Conservation (phyloP, 2,329 filamentous ascomycete genomes). For the Pezicula carpinea region DNA sequence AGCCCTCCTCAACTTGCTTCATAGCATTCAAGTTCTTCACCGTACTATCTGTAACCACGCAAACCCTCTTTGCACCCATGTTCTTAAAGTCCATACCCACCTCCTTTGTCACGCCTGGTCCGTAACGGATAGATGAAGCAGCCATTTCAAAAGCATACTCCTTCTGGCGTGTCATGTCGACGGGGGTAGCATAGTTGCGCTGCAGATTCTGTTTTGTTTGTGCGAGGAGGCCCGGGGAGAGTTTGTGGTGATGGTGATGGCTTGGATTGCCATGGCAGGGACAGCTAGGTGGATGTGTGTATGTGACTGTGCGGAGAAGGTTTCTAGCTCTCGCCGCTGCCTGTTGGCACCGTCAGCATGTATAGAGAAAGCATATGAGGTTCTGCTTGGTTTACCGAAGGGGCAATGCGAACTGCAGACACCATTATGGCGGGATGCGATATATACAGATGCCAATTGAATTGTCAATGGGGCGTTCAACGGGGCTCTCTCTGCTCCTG, state of each 20-base stretch:
- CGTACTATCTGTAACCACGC: constrained; percentile 84
- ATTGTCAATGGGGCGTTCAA: too few species aligned
- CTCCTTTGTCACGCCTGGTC: constrained; percentile 87
- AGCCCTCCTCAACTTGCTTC: constrained; percentile 78
- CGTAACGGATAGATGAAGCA: constrained; percentile 89
- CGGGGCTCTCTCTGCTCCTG: too few species aligned
- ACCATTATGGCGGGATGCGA: constrained; percentile 10
- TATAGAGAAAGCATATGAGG: not conserved
- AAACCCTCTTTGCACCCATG: constrained; percentile 79
- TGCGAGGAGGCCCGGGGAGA: constrained; percentile 32
- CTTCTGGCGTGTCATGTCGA: constrained; percentile 68
- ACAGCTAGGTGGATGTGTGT: constrained; percentile 79
- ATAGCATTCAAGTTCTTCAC: constrained; percentile 83
- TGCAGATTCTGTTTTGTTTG: constrained; percentile 41
- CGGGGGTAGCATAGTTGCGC: constrained; percentile 67
- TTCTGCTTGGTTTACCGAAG: constrained; percentile 17
- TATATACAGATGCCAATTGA: too few species aligned
- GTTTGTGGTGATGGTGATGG: constrained; percentile 59
- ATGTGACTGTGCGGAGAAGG: constrained; percentile 85
- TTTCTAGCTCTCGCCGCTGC: constrained; percentile 61
- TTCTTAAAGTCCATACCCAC: constrained; percentile 98
- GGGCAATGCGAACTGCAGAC: constrained; percentile 24
- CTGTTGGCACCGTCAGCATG: constrained; percentile 23
- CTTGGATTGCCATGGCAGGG: constrained; percentile 90
- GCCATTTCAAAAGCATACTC: constrained; percentile 99